Conservation (phyloP, 1,284 basidiomycete genomes). For the Ganoderma lingzhi region DNA sequence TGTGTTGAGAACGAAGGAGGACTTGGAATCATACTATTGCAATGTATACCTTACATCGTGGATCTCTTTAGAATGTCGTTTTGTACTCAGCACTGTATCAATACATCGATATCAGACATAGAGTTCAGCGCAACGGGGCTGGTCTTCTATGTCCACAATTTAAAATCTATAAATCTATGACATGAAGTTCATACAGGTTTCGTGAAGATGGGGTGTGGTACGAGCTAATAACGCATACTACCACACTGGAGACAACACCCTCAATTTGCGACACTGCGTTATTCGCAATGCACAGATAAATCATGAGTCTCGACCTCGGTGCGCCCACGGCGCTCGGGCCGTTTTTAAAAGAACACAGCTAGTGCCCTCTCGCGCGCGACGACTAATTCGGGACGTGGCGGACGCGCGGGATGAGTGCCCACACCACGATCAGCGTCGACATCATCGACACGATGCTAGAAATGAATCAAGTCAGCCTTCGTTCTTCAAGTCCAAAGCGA, state of each 20-base stretch:
- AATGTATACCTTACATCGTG: no score
- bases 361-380: not conserved
- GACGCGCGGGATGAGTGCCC: conserved; percentile 41
- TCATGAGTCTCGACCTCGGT: not conserved
- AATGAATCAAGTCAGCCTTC: not conserved
- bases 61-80: no score
- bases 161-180: no score
- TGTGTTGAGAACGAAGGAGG: no score
- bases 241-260: not conserved
- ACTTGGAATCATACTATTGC: no score
- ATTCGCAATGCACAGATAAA: not conserved
- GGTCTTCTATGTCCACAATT: no score
- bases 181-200: no score
- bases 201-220: no score
- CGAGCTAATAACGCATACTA: not conserved
- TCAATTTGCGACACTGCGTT: not conserved
- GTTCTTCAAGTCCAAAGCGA: no score
- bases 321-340: not conserved
- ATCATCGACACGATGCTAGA: conserved; percentile 40
- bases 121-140: no score
- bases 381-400: conserved; percentile 33
- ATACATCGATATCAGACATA: no score
- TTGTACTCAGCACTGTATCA: no score
- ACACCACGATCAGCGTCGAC: conserved; percentile 44
- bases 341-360: not conserved